Base-by-base conservation (phyloP, 2,329 filamentous ascomycete species). In the Cryphonectria carpinicola region DNA sequence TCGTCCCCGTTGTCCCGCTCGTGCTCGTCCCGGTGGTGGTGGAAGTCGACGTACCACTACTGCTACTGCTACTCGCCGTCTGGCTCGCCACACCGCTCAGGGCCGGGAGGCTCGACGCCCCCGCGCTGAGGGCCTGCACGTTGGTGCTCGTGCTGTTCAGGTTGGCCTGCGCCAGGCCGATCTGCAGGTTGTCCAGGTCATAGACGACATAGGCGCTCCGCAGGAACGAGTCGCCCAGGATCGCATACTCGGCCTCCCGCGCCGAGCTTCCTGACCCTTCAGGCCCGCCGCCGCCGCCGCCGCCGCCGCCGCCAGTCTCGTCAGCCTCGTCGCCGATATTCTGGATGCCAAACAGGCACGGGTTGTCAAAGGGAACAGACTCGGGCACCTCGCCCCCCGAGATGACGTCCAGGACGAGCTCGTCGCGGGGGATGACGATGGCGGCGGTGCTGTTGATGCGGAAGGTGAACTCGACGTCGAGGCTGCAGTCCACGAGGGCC, bases 311-410 rank as follows among this genome's bases (percentile, higher is more conserved):
- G 69, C 56, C 58, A 25, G 32, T 22, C 37, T 41, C n/a, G 43
- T 43, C n/a, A 19, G 66, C 62, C 77, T 63, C 37, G 41, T 69
- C 76, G 60, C 75, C 76, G 25, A 80, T 77, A 68, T 79, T 82
- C 74, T 84, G 82, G 70, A 90, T 83, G 63, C 88, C 88, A 66
- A 90, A 87, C 74, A 86, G 82, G 76, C 88, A 90, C 7, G 82
- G 77, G 49, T 81, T 72, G 8, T 80, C 73, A 76, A 86, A 85
- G 66, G 80, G 81, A 11, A 81, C 73, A 28, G 80, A 76, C 2
- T 75, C 70, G 10, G 79, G 72, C 10, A 79, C 61, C 37, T 76
- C 66, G 58, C 74, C 73, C 75, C 10, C 67, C 73, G 25, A 73
- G 69, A 83, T 76, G 65, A 82, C 80, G 72, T 81, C 79, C 62